Evolutionary conservation across 1,139 yeast species (phyloP).

Genomic region (Ogataea hybrid): DNA sequence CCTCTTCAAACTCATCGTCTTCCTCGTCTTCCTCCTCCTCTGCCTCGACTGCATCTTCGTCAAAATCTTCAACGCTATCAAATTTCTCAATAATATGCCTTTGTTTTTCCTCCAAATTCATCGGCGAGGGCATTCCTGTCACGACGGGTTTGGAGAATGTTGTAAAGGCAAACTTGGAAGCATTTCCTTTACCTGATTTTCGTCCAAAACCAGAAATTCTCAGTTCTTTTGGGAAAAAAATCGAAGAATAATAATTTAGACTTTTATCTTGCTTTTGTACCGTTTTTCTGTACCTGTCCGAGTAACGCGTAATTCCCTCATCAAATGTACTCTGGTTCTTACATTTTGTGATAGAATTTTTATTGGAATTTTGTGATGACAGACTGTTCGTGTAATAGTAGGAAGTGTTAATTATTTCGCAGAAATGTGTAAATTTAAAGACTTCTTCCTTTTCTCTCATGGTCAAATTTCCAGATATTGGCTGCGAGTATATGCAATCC

Average conservation of each 20-base stretch:
- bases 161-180: conserved; percentile 24
- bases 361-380: conserved; percentile 14
- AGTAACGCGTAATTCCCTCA: conserved; percentile 69
- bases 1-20: conserved; percentile 79
- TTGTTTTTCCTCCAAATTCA: conserved; percentile 34
- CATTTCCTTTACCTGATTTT: conserved; percentile 50
- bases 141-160: neutral
- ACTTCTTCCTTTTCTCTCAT: conserved; percentile 59
- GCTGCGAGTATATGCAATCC: conserved; percentile 46
- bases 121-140: neutral
- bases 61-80: conserved; percentile 52
- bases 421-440: conserved; percentile 59
- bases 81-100: conserved; percentile 54
- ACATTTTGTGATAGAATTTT: neutral
- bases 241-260: neutral
- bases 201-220: conserved; percentile 48
- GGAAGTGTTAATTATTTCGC: conserved; percentile 62
- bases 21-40: conserved; percentile 69
- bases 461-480: conserved; percentile 65
- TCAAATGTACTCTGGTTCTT: conserved; percentile 36
- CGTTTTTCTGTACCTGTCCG: conserved; percentile 71
- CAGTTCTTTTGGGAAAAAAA: conserved; percentile 76
- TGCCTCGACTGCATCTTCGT: conserved; percentile 46
- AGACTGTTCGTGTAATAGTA: conserved; percentile 71
- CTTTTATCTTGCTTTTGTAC: conserved; percentile 31